Evolutionary conservation across 306 rosid species (phyloP).

Genomic region (Amphicarpaea edgeworthii): DNA sequence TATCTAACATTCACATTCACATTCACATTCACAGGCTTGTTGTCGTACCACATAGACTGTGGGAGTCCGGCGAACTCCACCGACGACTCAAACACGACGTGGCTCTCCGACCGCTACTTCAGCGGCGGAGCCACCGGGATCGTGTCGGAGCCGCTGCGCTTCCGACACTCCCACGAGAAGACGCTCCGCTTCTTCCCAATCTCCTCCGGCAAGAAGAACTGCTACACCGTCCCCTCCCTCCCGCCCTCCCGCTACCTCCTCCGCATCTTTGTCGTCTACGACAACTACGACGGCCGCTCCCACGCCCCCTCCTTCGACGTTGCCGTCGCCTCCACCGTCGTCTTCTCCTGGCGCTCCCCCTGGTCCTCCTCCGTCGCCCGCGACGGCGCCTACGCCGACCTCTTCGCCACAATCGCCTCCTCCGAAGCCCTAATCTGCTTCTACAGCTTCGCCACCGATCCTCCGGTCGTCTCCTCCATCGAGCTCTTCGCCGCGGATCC

Average conservation of each 20-base stretch:
- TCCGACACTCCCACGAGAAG: slow-evolving; percentile 73
- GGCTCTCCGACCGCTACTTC: slow-evolving; percentile 89
- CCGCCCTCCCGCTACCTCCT: slow-evolving; percentile 68
- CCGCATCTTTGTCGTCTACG: slow-evolving; percentile 86
- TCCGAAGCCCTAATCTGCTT: slow-evolving; percentile 77
- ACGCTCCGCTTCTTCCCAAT: slow-evolving; percentile 86
- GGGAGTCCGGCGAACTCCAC: slow-evolving; percentile 68
- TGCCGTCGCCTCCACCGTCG: slow-evolving; percentile 76
- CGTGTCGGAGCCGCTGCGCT: slow-evolving; percentile 89
- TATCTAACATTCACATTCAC: too few species aligned
- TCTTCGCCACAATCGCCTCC: slow-evolving; percentile 58
- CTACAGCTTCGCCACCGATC: slow-evolving; percentile 90
- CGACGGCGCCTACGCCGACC: slow-evolving; percentile 88
- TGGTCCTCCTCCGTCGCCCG: slow-evolving; percentile 71
- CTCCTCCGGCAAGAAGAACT: slow-evolving; percentile 88
- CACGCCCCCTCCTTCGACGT: slow-evolving; percentile 91
- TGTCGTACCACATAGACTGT: slow-evolving; percentile 79
- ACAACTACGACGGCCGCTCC: slow-evolving; percentile 91
- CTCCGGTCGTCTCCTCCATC: slow-evolving; percentile 81
- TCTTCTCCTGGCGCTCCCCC: slow-evolving; percentile 92
- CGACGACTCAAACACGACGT: slow-evolving; percentile 71
- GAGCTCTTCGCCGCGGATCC: slow-evolving; percentile 77
- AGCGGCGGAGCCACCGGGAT: slow-evolving; percentile 69
- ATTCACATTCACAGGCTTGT: slow-evolving; percentile 59
- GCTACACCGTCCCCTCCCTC: slow-evolving; percentile 72